Percentiles rank a stretch among this genome's conserved stretches.
Conservation (phyloP, 768 basidiomycete species). For the Trichaptum fuscoviolaceum region DNA sequence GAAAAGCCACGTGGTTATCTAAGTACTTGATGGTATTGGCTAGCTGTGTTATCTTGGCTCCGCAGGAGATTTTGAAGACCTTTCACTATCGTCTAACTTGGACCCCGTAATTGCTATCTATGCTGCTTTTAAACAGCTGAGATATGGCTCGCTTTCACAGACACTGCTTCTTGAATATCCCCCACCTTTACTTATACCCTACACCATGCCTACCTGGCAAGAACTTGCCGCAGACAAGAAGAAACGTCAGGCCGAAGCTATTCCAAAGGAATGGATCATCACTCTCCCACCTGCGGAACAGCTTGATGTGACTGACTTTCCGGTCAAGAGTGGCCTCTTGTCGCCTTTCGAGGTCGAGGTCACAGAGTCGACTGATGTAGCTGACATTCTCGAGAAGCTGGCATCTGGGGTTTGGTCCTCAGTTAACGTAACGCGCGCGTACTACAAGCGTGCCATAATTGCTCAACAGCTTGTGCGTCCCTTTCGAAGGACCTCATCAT, state of each 20-base stretch:
- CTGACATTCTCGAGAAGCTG: constrained; percentile 47
- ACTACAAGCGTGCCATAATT: constrained; percentile 70
- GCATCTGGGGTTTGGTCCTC: constrained; percentile 52
- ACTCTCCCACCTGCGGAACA: constrained; percentile 39
- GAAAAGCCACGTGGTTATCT: neutral
- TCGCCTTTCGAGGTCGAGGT: constrained; percentile 53
- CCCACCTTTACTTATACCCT: neutral
- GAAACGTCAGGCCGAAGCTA: constrained; percentile 42
- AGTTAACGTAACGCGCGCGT: constrained; percentile 66
- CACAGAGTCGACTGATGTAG: constrained; percentile 48
- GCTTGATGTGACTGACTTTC: constrained; percentile 50
- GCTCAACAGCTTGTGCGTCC: constrained; percentile 68
- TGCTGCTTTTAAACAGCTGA: neutral
- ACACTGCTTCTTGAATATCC: neutral
- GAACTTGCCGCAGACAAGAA: constrained; percentile 51
- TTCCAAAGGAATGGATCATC: constrained; percentile 65
- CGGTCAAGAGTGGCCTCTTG: constrained; percentile 53
- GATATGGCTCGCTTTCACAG: neutral
- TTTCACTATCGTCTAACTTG: neutral
- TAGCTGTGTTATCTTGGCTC: neutral
- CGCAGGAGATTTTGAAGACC: neutral
- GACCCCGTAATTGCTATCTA: neutral
- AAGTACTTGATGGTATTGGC: neutral
- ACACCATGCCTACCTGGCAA: constrained; percentile 35
- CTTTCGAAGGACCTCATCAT: neutral